Conservation (phyloP, 371 early-diverging fungal genomes). For the Amoeboaphelidium occidentale region DNA sequence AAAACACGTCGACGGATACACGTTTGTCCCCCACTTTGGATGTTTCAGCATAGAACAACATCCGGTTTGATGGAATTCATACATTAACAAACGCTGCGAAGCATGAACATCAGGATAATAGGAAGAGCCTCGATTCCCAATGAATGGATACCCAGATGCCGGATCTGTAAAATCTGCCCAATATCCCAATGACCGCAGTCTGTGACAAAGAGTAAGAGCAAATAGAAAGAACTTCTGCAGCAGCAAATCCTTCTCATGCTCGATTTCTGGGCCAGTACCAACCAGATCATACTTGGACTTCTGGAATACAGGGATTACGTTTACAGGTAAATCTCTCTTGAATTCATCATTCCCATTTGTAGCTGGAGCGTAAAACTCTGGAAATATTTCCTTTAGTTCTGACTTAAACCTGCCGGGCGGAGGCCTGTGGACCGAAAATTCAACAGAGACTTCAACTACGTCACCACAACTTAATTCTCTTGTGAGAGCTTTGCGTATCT, state of each 20-base stretch:
- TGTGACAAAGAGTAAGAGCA: slow-evolving; percentile 26
- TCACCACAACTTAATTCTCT: no score
- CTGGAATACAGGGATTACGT: slow-evolving; percentile 58
- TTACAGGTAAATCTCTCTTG: no score
- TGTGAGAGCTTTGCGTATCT: no score
- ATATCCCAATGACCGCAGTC: slow-evolving; percentile 28
- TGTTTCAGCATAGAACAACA: slow-evolving; percentile 60
- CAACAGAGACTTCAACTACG: no score
- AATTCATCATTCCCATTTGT: no score
- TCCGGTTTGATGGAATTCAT: slow-evolving; percentile 44
- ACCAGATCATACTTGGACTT: slow-evolving; percentile 44
- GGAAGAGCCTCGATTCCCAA: slow-evolving; percentile 4
- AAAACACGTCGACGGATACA: slow-evolving; percentile 67
- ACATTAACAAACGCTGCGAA: slow-evolving; percentile 36
- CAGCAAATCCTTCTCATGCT: slow-evolving; percentile 47
- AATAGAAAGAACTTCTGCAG: slow-evolving; percentile 54
- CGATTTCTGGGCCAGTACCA: slow-evolving; percentile 32
- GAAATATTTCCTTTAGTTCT: no score
- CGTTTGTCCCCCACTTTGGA: slow-evolving; percentile 57
- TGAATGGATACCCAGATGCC: slow-evolving; percentile 65
- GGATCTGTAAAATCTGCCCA: slow-evolving; percentile 84
- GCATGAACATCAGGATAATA: slow-evolving; percentile 73
- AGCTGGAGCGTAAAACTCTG: no score
- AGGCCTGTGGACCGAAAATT: no score
- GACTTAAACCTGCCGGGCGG: no score